phyloP scores from a whole-genome alignment of 352 stramenopile species.

The Phytophthora uliginosa region DNA sequence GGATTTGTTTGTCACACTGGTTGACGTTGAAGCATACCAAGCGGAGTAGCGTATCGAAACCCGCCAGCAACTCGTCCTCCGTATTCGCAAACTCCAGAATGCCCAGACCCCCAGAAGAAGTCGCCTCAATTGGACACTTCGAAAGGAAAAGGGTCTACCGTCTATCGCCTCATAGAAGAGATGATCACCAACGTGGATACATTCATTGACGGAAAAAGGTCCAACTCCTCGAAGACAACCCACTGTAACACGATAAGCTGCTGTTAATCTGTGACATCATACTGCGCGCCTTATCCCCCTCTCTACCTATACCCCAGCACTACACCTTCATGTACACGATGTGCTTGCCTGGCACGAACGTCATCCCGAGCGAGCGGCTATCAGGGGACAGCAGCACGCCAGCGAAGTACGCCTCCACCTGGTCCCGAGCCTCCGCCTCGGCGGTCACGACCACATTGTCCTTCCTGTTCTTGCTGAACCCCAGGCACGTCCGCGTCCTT shows the following conservation, averaged over 20 bases:
- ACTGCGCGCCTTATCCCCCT: neutral
- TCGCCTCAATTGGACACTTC: constrained; percentile 12
- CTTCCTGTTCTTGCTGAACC: constrained; percentile 39
- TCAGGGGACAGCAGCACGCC: constrained; percentile 30
- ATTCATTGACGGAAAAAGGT: constrained; percentile 77
- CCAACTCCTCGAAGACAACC: constrained; percentile 62
- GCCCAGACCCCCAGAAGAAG: constrained; percentile 28
- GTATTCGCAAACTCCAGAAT: no score
- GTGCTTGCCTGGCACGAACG: constrained; percentile 81
- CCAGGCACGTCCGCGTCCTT: constrained; percentile 53
- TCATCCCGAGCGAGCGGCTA: constrained; percentile 74
- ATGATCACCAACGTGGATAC: constrained; percentile 82
- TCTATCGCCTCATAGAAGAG: constrained; percentile 60
- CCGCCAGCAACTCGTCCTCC: no score
- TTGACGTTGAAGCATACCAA: no score
- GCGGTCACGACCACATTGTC: constrained; percentile 28
- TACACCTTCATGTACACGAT: constrained; percentile 85
- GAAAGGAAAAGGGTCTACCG: constrained; percentile 22
- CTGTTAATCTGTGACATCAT: neutral
- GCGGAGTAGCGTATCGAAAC: no score
- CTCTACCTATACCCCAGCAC: constrained; percentile 10
- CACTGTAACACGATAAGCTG: constrained; percentile 29
- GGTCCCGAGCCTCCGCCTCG: constrained; percentile 36
- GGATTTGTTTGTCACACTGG: no score
- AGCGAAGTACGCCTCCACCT: constrained; percentile 49